A percentile compares a stretch with the other conserved stretches of the same genome.
These are phyloP conservation scores for Podochytrium sp. DNA, from an alignment of 192 early-diverging fungal species.

Conservation along the genomic window DNA sequence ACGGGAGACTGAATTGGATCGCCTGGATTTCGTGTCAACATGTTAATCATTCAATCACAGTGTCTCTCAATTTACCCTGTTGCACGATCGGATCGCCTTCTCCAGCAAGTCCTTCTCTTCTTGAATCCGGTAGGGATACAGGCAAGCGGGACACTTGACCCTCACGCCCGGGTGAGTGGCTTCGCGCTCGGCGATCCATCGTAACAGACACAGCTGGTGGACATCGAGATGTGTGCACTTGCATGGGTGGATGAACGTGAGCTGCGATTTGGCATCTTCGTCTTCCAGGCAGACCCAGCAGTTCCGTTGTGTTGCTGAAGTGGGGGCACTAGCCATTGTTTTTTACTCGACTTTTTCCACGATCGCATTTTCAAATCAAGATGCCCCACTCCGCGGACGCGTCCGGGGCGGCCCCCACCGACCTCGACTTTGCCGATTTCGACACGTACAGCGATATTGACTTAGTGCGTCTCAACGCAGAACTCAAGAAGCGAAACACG, in stretches of 20 bases:
- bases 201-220: slow-evolving; percentile 44
- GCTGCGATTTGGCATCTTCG: slow-evolving; percentile 5
- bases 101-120: slow-evolving; percentile 4
- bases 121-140: slow-evolving; percentile 29
- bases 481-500: slow-evolving; percentile 45
- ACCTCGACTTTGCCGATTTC: slow-evolving; percentile 50
- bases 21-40: neutral
- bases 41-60: too few relatives aligned
- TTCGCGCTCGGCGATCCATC: slow-evolving; percentile 42
- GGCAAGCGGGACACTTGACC: slow-evolving; percentile 44
- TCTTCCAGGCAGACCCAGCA: slow-evolving; percentile 51
- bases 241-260: neutral
- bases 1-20: neutral
- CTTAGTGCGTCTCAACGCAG: slow-evolving; percentile 46
- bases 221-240: slow-evolving; percentile 24
- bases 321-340: neutral
- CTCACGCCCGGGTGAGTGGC: neutral
- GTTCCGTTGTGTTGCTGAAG: neutral
- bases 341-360: neutral
- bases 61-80: too few relatives aligned
- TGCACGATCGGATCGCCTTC: too few relatives aligned
- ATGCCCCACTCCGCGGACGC: neutral
- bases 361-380: neutral
- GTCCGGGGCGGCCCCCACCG: neutral
- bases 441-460: slow-evolving; percentile 54